phyloP scores from a whole-genome alignment of 2,329 filamentous ascomycete species.

The Fusarium kyushuense region DNA sequence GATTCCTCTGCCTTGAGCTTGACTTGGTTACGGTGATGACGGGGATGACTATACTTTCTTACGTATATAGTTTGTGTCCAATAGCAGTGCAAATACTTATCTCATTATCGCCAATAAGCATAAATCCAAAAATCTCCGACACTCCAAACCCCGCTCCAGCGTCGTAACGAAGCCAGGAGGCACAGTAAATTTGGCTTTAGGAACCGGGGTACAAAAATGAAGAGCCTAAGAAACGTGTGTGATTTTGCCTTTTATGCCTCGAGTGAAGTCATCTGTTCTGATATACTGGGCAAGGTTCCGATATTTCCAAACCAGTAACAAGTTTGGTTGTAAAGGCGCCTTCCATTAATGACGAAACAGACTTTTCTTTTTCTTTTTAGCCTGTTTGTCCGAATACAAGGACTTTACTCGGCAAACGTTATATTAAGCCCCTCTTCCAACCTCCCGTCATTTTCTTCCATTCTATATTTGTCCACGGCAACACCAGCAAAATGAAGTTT shows the following conservation, averaged over 20 bases:
- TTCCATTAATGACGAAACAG: slow-evolving; percentile 5
- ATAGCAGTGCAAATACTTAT: slow-evolving; percentile 5
- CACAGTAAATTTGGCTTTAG: not conserved
- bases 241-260: not conserved
- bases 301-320: not conserved
- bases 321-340: not conserved
- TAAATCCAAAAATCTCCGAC: not conserved
- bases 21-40: not conserved
- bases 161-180: not conserved
- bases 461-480: too few species aligned
- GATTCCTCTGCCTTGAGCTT: slow-evolving; percentile 25
- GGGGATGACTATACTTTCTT: not conserved
- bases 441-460: too few species aligned
- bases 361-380: not conserved
- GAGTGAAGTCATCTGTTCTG: too few species aligned
- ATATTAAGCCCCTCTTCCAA: not conserved
- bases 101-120: slow-evolving; percentile 3
- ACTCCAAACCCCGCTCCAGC: not conserved
- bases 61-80: not conserved
- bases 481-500: slow-evolving; percentile 4
- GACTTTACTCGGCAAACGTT: not conserved
- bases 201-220: not conserved
- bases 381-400: not conserved
- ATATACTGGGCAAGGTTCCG: too few species aligned
- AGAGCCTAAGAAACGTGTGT: not conserved